phyloP scores from a whole-genome alignment of 2,329 filamentous ascomycete species.

The Colletotrichum tamarilloi region DNA sequence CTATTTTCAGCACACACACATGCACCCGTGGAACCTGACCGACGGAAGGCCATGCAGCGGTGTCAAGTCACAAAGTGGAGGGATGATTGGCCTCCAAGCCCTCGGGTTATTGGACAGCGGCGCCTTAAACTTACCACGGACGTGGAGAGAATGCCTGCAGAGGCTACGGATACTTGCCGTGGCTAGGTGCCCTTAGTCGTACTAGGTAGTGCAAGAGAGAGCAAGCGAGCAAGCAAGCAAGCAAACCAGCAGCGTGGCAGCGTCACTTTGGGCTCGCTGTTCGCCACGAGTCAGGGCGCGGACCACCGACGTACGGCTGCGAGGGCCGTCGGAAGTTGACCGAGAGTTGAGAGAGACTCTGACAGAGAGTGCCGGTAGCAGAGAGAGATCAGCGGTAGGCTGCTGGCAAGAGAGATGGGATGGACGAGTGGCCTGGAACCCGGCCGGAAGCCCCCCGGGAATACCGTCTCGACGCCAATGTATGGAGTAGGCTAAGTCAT shows the following conservation, averaged over 20 bases:
- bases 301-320: neutral
- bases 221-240: neutral
- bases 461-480: neutral
- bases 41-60: constrained; percentile 19
- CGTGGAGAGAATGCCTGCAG: neutral
- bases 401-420: neutral
- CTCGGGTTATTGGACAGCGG: constrained; percentile 19
- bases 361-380: neutral
- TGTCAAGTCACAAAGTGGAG: neutral
- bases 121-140: neutral
- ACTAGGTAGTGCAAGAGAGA: neutral
- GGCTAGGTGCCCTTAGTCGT: neutral
- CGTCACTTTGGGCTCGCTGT: neutral
- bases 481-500: too few relatives aligned
- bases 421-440: neutral
- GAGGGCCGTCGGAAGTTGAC: constrained; percentile 31
- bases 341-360: constrained; percentile 12
- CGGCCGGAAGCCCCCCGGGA: constrained; percentile 6
- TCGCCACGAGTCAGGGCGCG: constrained; percentile 30
- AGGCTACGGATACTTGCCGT: neutral
- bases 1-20: constrained; percentile 12
- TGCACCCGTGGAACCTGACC: constrained; percentile 15
- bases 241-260: neutral
- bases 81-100: neutral
- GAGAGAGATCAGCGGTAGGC: neutral